Percentiles rank a stretch among this genome's conserved stretches.
Conservation (phyloP, 768 basidiomycete species). For the Hortiboletus campestris region DNA sequence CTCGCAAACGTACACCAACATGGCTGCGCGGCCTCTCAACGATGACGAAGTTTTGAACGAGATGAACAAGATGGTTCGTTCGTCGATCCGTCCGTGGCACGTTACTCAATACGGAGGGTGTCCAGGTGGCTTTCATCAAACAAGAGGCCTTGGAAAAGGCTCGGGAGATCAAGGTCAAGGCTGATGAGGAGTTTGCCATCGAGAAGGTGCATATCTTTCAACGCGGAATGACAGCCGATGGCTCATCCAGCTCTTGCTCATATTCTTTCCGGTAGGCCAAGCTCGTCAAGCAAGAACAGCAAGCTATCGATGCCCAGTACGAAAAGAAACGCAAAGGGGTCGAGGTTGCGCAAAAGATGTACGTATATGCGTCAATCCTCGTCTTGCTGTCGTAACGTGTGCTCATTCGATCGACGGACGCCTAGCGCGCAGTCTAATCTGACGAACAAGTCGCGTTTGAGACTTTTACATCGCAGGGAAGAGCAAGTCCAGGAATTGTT, state of each 20-base stretch:
- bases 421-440: constrained; percentile 88
- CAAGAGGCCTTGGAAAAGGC: constrained; percentile 98
- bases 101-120: not conserved
- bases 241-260: not conserved
- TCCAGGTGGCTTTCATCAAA: constrained; percentile 94
- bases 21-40: constrained; percentile 78
- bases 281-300: constrained; percentile 94
- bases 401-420: constrained; percentile 4
- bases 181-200: constrained; percentile 98
- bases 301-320: constrained; percentile 89
- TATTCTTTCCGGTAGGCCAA: constrained; percentile 63
- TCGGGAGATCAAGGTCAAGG: constrained; percentile 94
- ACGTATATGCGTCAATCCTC: constrained; percentile 24
- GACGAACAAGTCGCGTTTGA: constrained; percentile 94
- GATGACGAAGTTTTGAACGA: constrained; percentile 95
- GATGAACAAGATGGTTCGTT: constrained; percentile 97
- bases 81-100: not conserved
- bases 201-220: constrained; percentile 68
- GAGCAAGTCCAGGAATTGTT: constrained; percentile 92
- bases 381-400: not conserved
- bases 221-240: not conserved
- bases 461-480: constrained; percentile 85
- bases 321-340: constrained; percentile 96
- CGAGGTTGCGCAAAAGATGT: constrained; percentile 97
- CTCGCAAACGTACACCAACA: constrained; percentile 31